A percentile compares a stretch with the other conserved stretches of the same genome.
Evolutionary conservation across 2,329 filamentous ascomycete species (phyloP).

Genomic region (Venturia oleaginea): DNA sequence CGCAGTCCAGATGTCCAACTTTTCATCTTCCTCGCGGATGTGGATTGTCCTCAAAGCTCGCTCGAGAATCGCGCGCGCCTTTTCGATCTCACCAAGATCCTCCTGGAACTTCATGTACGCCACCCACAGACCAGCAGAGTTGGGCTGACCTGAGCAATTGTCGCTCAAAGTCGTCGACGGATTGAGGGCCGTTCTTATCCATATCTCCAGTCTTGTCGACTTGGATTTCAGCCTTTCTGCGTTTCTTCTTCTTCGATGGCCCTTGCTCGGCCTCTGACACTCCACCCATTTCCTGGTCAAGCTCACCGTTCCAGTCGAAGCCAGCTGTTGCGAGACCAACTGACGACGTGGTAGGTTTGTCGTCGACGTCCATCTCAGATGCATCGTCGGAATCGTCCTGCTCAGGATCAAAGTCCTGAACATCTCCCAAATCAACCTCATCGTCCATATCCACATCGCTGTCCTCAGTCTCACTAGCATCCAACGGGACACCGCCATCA

Average conservation of each 20-base stretch:
- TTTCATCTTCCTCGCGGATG: slow-evolving; percentile 83
- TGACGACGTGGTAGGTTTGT: slow-evolving; percentile 22
- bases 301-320: slow-evolving; percentile 79
- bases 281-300: slow-evolving; percentile 43
- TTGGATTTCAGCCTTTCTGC: slow-evolving; percentile 66
- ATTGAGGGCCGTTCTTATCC: slow-evolving; percentile 79
- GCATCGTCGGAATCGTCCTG: slow-evolving; percentile 29
- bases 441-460: slow-evolving; percentile 32
- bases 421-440: slow-evolving; percentile 36
- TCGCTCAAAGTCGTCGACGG: slow-evolving; percentile 85
- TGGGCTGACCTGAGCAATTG: slow-evolving; percentile 83
- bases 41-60: slow-evolving; percentile 86
- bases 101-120: slow-evolving; percentile 99
- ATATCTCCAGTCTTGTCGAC: slow-evolving; percentile 88
- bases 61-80: slow-evolving; percentile 81
- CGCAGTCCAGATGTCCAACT: slow-evolving; percentile 91
- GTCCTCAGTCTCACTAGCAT: slow-evolving; percentile 36
- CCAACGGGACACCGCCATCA: slow-evolving; percentile 34
- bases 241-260: slow-evolving; percentile 61
- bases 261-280: slow-evolving; percentile 42
- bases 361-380: slow-evolving; percentile 38
- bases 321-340: slow-evolving; percentile 61
- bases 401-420: slow-evolving; percentile 33
- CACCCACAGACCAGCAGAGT: slow-evolving; percentile 91
- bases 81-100: slow-evolving; percentile 78